Conservation (phyloP, 331 rosid species). For the Malus hybrid region DNA sequence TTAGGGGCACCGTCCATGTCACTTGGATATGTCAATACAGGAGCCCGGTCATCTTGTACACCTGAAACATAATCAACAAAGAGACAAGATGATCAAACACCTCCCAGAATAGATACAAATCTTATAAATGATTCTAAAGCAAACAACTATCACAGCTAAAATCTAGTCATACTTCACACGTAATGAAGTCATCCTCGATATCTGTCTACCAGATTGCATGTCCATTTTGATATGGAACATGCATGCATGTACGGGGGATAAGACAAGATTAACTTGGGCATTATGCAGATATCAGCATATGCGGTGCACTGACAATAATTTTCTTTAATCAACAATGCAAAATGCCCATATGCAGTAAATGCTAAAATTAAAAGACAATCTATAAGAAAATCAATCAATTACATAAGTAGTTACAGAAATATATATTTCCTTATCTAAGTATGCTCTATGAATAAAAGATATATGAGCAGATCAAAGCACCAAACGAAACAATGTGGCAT, state of each 20-base stretch:
- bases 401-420: background rate
- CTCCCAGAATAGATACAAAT: too few species aligned
- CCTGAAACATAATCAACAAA: conserved; percentile 32
- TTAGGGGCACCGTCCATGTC: conserved; percentile 34
- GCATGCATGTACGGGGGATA: background rate
- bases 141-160: background rate
- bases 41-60: conserved; percentile 27
- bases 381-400: background rate
- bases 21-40: conserved; percentile 24
- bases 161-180: background rate
- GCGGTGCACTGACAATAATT: background rate
- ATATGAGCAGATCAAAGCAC: background rate
- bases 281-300: background rate
- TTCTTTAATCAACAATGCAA: background rate
- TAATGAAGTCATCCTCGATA: background rate
- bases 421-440: too few species aligned
- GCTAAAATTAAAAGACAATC: background rate
- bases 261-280: too few species aligned
- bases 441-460: too few species aligned
- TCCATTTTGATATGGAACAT: background rate
- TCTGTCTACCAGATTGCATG: background rate
- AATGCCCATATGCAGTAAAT: background rate
- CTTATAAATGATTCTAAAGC: too few species aligned
- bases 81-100: background rate
- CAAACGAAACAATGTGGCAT: background rate